phyloP scores from a whole-genome alignment of 805 yeast genomes.

The Ogataea corticis region DNA sequence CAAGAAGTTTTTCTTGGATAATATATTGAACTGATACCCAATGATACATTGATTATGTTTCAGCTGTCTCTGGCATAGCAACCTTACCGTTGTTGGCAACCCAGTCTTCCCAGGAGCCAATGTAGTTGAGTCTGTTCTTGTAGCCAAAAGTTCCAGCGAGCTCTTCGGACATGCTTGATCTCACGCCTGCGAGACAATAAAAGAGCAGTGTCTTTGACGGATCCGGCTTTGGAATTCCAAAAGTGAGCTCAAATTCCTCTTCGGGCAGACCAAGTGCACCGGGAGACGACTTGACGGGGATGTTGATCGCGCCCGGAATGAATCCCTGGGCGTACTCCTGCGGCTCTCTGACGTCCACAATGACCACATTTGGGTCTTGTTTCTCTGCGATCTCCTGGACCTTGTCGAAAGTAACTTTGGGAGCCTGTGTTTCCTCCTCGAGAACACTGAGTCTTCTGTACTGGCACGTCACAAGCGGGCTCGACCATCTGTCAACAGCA shows the following conservation, averaged over 20 bases:
- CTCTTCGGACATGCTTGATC: slow-evolving; percentile 89
- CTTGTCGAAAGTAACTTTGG: slow-evolving; percentile 29
- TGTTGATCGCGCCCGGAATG: slow-evolving; percentile 82
- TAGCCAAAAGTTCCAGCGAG: slow-evolving; percentile 91
- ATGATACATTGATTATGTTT: neutral
- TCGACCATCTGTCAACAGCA: neutral
- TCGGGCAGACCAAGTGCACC: slow-evolving; percentile 81
- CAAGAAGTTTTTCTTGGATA: neutral
- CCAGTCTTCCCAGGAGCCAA: slow-evolving; percentile 92
- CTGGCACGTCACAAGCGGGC: neutral
- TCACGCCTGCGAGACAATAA: slow-evolving; percentile 90
- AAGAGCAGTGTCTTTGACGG: slow-evolving; percentile 73
- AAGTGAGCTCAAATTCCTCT: slow-evolving; percentile 78
- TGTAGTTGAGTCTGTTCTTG: slow-evolving; percentile 76
- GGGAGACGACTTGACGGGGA: slow-evolving; percentile 88
- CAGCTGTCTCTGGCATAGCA: slow-evolving; percentile 13
- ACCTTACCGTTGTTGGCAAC: slow-evolving; percentile 40
- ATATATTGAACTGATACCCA: neutral
- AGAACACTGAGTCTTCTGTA: slow-evolving; percentile 27
- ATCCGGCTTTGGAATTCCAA: slow-evolving; percentile 80
- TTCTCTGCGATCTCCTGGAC: slow-evolving; percentile 47
- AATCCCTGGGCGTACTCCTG: slow-evolving; percentile 68
- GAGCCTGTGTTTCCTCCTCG: slow-evolving; percentile 35
- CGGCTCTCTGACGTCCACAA: slow-evolving; percentile 94
- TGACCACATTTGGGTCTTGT: slow-evolving; percentile 45